Percentiles rank a stretch among this genome's conserved stretches.
These are phyloP conservation scores for Solanum rostratum DNA, from an alignment of 257 asterid species.

Conservation along the genomic window DNA sequence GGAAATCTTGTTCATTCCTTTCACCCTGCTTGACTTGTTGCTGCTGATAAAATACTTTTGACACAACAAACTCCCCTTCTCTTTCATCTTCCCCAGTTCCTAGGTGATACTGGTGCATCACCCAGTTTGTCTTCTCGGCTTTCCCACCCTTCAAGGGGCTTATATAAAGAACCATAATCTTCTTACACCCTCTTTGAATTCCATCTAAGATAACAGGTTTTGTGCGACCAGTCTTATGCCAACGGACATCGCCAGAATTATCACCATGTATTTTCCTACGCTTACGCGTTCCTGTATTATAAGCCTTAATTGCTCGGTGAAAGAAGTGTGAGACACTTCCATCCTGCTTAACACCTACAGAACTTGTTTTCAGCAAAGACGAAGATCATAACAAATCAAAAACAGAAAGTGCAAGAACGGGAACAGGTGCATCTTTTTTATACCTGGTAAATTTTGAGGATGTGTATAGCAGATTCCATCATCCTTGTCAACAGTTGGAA, in stretches of 20 bases:
- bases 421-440: neutral
- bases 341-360: constrained; percentile 84
- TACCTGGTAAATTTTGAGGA: constrained; percentile 91
- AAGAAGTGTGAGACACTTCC: constrained; percentile 89
- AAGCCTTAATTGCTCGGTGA: constrained; percentile 90
- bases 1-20: constrained; percentile 31
- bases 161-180: constrained; percentile 85
- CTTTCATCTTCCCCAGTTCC: constrained; percentile 84
- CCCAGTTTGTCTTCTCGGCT: constrained; percentile 94
- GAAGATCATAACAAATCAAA: neutral
- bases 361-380: neutral
- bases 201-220: constrained; percentile 79
- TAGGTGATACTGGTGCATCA: constrained; percentile 95
- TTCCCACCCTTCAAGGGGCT: constrained; percentile 68
- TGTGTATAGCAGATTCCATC: constrained; percentile 95
- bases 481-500: constrained; percentile 76
- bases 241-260: constrained; percentile 70
- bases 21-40: constrained; percentile 45
- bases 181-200: constrained; percentile 84
- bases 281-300: constrained; percentile 83
- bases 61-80: constrained; percentile 77
- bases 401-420: neutral
- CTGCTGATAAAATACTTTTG: constrained; percentile 92
- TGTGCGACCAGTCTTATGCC: constrained; percentile 98
- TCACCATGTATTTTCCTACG: constrained; percentile 79